Evolutionary conservation across 208 protist genomes (phyloP), one percentile per base, ranked within the genome.

Genomic region (Tetramitus jugosus): DNA sequence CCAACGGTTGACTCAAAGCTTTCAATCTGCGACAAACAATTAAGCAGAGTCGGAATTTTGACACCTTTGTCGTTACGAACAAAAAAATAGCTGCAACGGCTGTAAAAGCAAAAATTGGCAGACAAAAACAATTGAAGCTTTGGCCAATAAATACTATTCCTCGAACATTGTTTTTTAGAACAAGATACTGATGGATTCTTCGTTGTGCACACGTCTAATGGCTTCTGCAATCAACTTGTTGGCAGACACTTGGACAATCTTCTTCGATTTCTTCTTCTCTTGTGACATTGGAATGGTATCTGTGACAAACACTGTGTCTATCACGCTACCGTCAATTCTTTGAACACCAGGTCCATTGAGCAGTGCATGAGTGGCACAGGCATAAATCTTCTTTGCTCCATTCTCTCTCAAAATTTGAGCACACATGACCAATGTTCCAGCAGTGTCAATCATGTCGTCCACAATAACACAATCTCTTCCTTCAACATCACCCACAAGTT

Each of bases 371-470:
- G 94, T 96, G 74, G 90, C 95, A 76, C 89, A 93, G 4, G 94
- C 95, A 60, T 86, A 91, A 8, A 98, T 90, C 49, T 87, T 86
- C 49, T 80, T 81, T 8, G 96, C 96, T 31, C 96, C 96, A 49
- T 93, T 85, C 3, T 90, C 81, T 77, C 87, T 91, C 23, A 98
- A 87, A 72, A 94, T 82, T 76, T 96, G 89, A 45, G 90, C 96
- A 39, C 92, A 93, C 74, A 90, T 92, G 42, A 87, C 86, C 13
- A 98, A 88, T 33, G 92, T 96, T 60, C 92, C 91, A 29, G 89
- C 93, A 14, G 96, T 98, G 84, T 98, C 95, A 80, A 93, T 90
- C 85, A 98, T 97, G 82, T 97, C 95, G 76, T 97, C 94, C 13
- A 97, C 88, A 46, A 98, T 91, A 62, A 98, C 86, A 79, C 88